These are phyloP conservation scores for Podospora appendiculata DNA, from an alignment of 495 filamentous ascomycete species.

Conservation along the genomic window DNA sequence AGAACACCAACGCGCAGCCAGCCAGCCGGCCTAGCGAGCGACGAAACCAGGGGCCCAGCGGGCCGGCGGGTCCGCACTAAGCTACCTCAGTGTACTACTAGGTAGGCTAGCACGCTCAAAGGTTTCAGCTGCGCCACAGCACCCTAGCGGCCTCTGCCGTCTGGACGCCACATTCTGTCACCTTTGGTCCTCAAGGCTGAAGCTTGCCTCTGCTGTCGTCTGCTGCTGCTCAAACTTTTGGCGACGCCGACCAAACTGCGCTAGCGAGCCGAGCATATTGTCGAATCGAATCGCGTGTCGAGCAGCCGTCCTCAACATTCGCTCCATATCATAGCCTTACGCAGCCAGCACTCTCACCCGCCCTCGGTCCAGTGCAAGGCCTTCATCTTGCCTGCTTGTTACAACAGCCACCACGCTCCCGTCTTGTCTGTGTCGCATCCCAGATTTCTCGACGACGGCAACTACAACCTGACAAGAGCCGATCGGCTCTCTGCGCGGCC, in stretches of 20 bases:
- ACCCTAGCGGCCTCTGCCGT: not conserved
- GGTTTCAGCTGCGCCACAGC: not conserved
- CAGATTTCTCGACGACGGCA: not conserved
- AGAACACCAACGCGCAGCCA: not conserved
- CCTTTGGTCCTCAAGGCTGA: too few species aligned
- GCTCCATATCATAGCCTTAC: too few species aligned
- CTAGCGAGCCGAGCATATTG: too few species aligned
- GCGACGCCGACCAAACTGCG: too few species aligned
- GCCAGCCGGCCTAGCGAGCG: not conserved
- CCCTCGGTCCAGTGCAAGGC: too few species aligned
- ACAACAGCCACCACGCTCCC: not conserved
- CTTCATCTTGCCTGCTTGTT: not conserved
- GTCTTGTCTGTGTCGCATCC: not conserved
- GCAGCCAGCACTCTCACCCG: too few species aligned
- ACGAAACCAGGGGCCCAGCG: not conserved
- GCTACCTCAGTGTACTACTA: too few species aligned
- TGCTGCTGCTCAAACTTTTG: too few species aligned
- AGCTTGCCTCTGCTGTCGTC: too few species aligned
- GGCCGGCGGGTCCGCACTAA: not conserved
- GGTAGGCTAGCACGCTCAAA: not conserved
- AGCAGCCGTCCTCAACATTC: too few species aligned
- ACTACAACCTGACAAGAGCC: constrained; percentile 1
- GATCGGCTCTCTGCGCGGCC: constrained; percentile 8
- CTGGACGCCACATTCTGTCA: not conserved
- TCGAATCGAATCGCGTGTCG: too few species aligned